Evolutionary conservation across 2,329 filamentous ascomycete genomes (phyloP), one percentile per base, ranked within the genome.

Genomic region (Talaromyces sp.): DNA sequence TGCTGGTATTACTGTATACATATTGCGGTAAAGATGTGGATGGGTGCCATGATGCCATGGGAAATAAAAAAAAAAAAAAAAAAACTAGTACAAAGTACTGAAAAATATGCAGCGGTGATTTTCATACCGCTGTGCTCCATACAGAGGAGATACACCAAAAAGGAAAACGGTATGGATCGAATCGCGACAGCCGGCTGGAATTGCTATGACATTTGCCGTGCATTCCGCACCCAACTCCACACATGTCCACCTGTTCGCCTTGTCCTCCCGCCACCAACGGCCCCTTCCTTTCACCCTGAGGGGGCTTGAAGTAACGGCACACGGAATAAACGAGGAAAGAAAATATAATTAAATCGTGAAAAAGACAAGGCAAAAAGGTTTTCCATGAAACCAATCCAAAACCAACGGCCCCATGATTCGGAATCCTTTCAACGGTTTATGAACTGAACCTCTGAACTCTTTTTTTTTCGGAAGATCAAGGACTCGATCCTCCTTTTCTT

Each of bases 151-250:
- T n/a, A 35, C 17, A 49, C 36, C 9, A 49, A 16, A 24, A 40
- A 11, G 29, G 47, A 43, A 44, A 50, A 44, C 22, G 16, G 35
- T 29, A 45, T 44, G 33, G 24, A 37, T 43, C n/a, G n/a, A 43
- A 43, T 35, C 17, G 22, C 10, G 33, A 36, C 20, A 29, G 30
- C 37, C 51, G 45, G 45, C 32, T 52, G 45, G 46, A 53, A 49
- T 42, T 49, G 35, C 19, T 13, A 49, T 49, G 51, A 53, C 46
- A 46, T 37, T 41, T 49, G 51, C 46, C 45, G 51, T 40, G 19
- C 29, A 36, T 46, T 53, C 46, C 46, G 46, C 51, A 37, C 30
- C 33, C 51, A 37, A 52, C 46, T 46, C 43, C 40, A 44, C 51
- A 4, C 19, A 19, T 33, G 42, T 37, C 35, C 39, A 49, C 40